Percentiles rank a stretch among this genome's conserved stretches.
These are phyloP conservation scores for Oryza longistaminata DNA, from an alignment of 176 grass and related monocot genomes.

Conservation along the genomic window DNA sequence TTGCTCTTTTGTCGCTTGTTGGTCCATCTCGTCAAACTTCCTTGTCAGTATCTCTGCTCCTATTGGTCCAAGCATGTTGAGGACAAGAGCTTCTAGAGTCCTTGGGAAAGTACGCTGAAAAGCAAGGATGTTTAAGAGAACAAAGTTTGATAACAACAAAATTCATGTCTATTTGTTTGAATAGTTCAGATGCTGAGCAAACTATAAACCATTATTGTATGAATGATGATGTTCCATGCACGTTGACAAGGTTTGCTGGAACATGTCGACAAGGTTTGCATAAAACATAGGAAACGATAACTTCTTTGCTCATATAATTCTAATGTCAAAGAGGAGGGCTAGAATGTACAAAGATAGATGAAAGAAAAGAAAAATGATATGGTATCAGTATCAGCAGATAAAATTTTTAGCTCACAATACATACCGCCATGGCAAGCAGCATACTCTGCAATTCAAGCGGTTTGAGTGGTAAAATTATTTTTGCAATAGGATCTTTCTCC, in stretches of 20 bases:
- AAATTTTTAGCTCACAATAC: constrained; percentile 16
- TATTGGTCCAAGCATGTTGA: constrained; percentile 75
- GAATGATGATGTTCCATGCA: constrained; percentile 2
- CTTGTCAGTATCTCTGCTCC: constrained; percentile 92
- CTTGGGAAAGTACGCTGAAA: constrained; percentile 85
- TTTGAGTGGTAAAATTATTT: constrained; percentile 67
- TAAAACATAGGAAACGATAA: background rate
- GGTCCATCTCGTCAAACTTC: constrained; percentile 95
- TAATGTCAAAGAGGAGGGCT: background rate
- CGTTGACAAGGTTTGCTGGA: background rate
- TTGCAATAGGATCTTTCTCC: constrained; percentile 58
- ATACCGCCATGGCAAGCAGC: constrained; percentile 81
- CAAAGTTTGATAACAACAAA: constrained; percentile 8
- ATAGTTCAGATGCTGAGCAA: background rate
- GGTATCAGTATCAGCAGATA: background rate
- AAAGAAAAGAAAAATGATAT: background rate
- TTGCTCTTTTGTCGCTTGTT: constrained; percentile 68
- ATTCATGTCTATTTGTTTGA: background rate
- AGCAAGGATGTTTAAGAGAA: constrained; percentile 6
- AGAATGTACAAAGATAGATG: background rate
- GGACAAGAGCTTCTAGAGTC: constrained; percentile 75
- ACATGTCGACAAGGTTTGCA: background rate
- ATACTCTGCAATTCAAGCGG: constrained; percentile 62
- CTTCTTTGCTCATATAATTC: background rate
- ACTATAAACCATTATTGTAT: background rate